These are phyloP conservation scores for Nelumbo lutea DNA, from an alignment of 164 flowering plant genomes.

Conservation along the genomic window DNA sequence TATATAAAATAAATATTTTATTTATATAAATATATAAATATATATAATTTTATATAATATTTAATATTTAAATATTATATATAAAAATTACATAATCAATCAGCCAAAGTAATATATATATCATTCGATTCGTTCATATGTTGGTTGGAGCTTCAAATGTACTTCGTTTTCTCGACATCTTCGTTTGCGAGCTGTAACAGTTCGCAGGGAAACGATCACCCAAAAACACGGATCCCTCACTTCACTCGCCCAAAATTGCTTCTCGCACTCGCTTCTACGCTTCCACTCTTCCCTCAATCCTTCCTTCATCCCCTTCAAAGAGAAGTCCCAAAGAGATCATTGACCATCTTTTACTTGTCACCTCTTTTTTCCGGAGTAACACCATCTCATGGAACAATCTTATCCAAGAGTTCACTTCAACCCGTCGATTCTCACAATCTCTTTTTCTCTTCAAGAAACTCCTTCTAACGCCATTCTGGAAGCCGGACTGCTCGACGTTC, in stretches of 20 bases:
- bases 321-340: background rate
- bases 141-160: too few relatives aligned
- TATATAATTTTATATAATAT: too few relatives aligned
- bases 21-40: too few relatives aligned
- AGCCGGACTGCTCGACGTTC: conserved; percentile 16
- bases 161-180: too few relatives aligned
- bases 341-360: conserved; percentile 1
- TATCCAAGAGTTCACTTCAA: conserved; percentile 14
- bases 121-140: too few relatives aligned
- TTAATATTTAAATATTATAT: too few relatives aligned
- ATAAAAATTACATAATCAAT: too few relatives aligned
- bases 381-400: conserved; percentile 19
- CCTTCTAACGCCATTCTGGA: conserved; percentile 4
- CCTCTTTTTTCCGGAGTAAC: background rate
- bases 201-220: too few relatives aligned
- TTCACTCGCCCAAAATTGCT: conserved; percentile 6
- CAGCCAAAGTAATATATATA: too few relatives aligned
- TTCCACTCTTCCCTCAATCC: background rate
- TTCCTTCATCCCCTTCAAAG: background rate
- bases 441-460: conserved; percentile 29
- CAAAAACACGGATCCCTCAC: too few relatives aligned
- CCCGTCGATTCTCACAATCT: conserved; percentile 17
- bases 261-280: background rate
- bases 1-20: too few relatives aligned
- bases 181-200: too few relatives aligned